Conservation (phyloP, 768 basidiomycete genomes). For the Mycena leptocephala region DNA sequence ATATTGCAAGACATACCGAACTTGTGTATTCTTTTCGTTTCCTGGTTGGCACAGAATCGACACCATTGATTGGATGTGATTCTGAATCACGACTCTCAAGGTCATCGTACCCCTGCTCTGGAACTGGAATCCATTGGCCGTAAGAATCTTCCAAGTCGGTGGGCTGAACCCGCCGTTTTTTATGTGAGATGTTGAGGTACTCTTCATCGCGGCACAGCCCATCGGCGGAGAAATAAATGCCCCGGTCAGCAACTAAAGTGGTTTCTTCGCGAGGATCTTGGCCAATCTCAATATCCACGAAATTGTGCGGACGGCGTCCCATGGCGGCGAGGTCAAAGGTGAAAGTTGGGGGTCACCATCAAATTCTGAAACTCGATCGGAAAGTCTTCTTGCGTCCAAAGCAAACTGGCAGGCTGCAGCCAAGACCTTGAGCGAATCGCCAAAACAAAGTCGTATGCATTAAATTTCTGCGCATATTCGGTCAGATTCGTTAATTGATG, state of each 20-base stretch:
- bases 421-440: too few species aligned
- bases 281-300: neutral
- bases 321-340: too few species aligned
- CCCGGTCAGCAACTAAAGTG: neutral
- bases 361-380: too few species aligned
- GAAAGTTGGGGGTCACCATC: too few species aligned
- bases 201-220: neutral
- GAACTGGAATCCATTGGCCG: neutral
- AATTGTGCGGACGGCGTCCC: too few species aligned
- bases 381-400: too few species aligned
- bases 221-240: neutral
- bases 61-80: neutral
- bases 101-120: neutral
- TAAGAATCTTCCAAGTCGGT: neutral
- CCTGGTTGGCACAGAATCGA: neutral
- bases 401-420: too few species aligned
- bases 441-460: too few species aligned
- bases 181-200: neutral
- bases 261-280: too few species aligned
- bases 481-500: too few species aligned
- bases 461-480: too few species aligned
- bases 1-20: neutral
- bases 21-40: slow-evolving; percentile 8
- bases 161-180: neutral
- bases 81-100: neutral